Conservation (phyloP, 495 filamentous ascomycete species). For the Hyaloscypha finlandica region DNA sequence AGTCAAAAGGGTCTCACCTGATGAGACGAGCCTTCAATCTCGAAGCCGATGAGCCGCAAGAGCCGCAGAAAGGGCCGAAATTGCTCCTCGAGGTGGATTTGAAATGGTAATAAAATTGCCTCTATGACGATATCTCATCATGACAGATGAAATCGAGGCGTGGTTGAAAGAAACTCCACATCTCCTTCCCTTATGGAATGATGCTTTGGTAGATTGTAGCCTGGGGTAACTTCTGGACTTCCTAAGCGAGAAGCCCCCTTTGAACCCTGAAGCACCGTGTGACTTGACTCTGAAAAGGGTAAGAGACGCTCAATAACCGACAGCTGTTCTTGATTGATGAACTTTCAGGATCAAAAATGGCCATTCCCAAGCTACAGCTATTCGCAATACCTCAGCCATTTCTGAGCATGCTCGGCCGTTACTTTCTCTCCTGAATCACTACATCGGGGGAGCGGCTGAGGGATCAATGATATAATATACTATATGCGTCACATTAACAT, state of each 20-base stretch:
- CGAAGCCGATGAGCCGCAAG: not conserved
- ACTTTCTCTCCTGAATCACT: not conserved
- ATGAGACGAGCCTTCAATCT: not conserved
- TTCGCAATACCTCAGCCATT: not conserved
- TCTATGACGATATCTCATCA: not conserved
- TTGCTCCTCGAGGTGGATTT: not conserved
- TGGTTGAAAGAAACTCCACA: not conserved
- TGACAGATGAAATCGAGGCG: not conserved
- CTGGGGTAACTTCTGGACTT: not conserved
- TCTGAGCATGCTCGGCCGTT: not conserved
- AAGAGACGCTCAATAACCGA: not conserved
- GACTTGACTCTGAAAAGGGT: not conserved
- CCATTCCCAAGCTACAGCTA: not conserved
- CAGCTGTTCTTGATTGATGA: not conserved
- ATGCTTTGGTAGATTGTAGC: not conserved
- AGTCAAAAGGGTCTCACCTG: not conserved
- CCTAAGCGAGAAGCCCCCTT: not conserved
- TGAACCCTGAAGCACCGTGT: not conserved
- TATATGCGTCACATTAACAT: constrained; percentile 47
- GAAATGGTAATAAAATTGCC: not conserved
- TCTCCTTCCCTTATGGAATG: not conserved
- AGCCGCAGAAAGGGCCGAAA: not conserved
- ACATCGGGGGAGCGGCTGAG: not conserved
- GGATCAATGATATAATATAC: not conserved
- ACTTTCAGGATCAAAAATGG: not conserved